Percentiles rank a stretch among this genome's conserved stretches.
These are phyloP conservation scores for Zalaria sp. DNA, from an alignment of 2,329 filamentous ascomycete genomes.

Conservation along the genomic window DNA sequence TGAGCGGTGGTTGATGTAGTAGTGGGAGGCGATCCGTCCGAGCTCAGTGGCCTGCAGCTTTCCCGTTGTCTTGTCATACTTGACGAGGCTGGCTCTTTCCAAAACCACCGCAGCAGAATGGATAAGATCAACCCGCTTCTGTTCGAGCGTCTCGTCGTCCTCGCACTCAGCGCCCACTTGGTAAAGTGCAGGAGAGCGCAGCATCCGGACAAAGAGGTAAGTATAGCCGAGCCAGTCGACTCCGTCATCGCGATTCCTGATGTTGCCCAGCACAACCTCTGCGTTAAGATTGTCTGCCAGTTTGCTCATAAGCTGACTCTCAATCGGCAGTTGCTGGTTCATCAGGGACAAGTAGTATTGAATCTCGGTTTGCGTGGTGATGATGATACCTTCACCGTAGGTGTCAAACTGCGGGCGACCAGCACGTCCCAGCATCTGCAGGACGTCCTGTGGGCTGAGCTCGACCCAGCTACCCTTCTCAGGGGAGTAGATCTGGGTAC, in stretches of 20 bases:
- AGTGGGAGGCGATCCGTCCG: conserved; percentile 90
- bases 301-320: conserved; percentile 88
- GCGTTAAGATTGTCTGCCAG: conserved; percentile 93
- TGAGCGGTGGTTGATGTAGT: conserved; percentile 92
- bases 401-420: conserved; percentile 94
- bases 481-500: conserved; percentile 92
- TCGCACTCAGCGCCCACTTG: conserved; percentile 94
- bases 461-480: conserved; percentile 99
- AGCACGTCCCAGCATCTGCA: conserved; percentile 97
- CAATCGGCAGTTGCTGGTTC: conserved; percentile 94
- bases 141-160: conserved; percentile 77
- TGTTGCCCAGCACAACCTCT: conserved; percentile 86
- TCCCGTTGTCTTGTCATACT: conserved; percentile 90
- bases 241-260: conserved; percentile 81
- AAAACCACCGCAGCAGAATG: conserved; percentile 83
- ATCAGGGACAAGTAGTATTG: conserved; percentile 94
- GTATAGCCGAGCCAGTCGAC: conserved; percentile 99
- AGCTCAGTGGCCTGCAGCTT: conserved; percentile 84
- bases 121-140: conserved; percentile 93
- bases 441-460: conserved; percentile 87
- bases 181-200: conserved; percentile 86
- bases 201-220: conserved; percentile 94
- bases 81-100: conserved; percentile 76
- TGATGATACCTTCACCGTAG: conserved; percentile 96
- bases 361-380: conserved; percentile 87